Evolutionary conservation across 352 stramenopile genomes (phyloP).

Genomic region (Phytophthora multivora): DNA sequence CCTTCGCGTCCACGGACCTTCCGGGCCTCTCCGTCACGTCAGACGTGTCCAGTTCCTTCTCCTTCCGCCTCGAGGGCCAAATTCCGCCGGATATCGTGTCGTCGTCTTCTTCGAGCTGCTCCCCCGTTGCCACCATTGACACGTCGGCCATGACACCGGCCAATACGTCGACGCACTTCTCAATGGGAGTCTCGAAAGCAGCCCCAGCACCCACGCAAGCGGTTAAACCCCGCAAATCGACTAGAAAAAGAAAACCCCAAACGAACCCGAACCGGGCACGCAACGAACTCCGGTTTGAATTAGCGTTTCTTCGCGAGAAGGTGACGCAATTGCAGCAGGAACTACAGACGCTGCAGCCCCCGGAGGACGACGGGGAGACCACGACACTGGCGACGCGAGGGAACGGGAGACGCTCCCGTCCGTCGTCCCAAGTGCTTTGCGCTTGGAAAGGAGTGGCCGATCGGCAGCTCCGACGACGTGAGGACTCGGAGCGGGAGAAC

Average conservation of each 20-base stretch:
- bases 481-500: slow-evolving; percentile 48
- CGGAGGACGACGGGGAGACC: slow-evolving; percentile 1
- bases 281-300: slow-evolving; percentile 61
- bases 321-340: slow-evolving; percentile 65
- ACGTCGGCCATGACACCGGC: not conserved
- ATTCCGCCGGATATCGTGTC: not conserved
- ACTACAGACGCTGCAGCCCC: slow-evolving; percentile 40
- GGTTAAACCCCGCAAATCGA: slow-evolving; percentile 15
- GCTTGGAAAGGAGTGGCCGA: slow-evolving; percentile 37
- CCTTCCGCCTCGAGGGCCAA: slow-evolving; percentile 10
- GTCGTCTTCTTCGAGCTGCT: slow-evolving; percentile 1
- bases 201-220: not conserved
- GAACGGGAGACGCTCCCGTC: slow-evolving; percentile 4
- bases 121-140: slow-evolving; percentile 5
- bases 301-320: slow-evolving; percentile 72
- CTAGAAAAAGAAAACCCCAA: slow-evolving; percentile 36
- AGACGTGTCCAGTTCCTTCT: slow-evolving; percentile 23
- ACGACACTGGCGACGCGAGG: slow-evolving; percentile 2
- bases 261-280: slow-evolving; percentile 34
- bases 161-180: not conserved
- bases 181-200: not conserved
- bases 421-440: slow-evolving; percentile 30
- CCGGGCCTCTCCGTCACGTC: slow-evolving; percentile 19
- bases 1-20: slow-evolving; percentile 8
- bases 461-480: slow-evolving; percentile 36